Evolutionary conservation across 306 rosid genomes (phyloP).

Genomic region (Bauhinia variegata): DNA sequence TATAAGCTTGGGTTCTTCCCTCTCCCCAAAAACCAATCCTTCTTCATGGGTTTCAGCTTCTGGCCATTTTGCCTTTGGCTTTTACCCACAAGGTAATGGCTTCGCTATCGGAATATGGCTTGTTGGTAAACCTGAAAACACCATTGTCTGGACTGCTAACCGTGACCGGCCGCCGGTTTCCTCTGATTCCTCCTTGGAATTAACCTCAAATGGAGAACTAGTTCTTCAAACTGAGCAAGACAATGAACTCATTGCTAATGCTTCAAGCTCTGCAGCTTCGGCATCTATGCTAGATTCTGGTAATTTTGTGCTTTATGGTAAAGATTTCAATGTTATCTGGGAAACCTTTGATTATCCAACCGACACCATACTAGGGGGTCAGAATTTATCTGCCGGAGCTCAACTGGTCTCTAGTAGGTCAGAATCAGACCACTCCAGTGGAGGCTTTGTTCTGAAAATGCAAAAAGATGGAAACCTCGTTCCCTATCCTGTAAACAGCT

Average conservation of each 20-base stretch:
- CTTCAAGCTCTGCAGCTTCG: neutral
- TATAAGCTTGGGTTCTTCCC: neutral
- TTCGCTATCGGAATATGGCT: neutral
- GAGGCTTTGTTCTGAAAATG: neutral
- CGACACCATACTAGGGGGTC: conserved; percentile 15
- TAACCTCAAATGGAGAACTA: neutral
- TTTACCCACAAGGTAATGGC: neutral
- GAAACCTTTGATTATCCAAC: neutral
- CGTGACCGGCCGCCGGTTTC: neutral
- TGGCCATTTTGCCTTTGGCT: neutral
- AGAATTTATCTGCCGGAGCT: neutral
- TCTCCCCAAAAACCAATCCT: neutral
- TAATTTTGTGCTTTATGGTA: conserved; percentile 1
- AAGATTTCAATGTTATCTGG: neutral
- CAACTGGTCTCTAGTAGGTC: neutral
- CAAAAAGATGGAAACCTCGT: neutral
- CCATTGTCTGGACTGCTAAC: neutral
- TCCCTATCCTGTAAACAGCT: neutral
- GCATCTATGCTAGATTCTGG: neutral
- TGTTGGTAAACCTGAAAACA: neutral
- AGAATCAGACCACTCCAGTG: neutral
- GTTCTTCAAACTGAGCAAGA: neutral
- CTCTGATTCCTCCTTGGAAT: neutral
- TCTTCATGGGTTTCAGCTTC: neutral
- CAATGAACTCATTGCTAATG: neutral